A percentile compares a stretch with the other conserved stretches of the same genome.
phyloP scores from a whole-genome alignment of 306 rosid genomes.

The Quillaja saponaria region DNA sequence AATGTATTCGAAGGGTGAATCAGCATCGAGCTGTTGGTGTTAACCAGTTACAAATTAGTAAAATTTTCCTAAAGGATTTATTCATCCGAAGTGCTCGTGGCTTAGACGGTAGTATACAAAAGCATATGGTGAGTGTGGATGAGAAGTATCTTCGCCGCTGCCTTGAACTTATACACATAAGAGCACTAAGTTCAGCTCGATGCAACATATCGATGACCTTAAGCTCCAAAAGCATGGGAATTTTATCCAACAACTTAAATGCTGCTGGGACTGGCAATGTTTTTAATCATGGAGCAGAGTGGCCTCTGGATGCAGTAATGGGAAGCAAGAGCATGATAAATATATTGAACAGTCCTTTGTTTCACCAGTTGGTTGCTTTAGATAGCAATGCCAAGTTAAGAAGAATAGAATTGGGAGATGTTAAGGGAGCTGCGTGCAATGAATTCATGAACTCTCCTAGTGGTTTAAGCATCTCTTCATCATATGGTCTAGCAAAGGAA shows the following conservation, averaged over 20 bases:
- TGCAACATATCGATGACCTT: slow-evolving; percentile 47
- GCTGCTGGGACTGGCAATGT: slow-evolving; percentile 30
- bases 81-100: slow-evolving; percentile 48
- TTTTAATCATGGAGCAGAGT: slow-evolving; percentile 40
- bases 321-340: slow-evolving; percentile 86
- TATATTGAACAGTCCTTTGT: slow-evolving; percentile 69
- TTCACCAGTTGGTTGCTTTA: slow-evolving; percentile 49
- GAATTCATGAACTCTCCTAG: slow-evolving; percentile 51
- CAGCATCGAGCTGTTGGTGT: slow-evolving; percentile 50
- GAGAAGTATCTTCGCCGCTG: slow-evolving; percentile 83
- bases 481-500: slow-evolving; percentile 41
- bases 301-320: slow-evolving; percentile 77
- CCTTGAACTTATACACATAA: slow-evolving; percentile 64
- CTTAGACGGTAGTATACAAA: slow-evolving; percentile 67
- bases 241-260: slow-evolving; percentile 48
- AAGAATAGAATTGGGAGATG: slow-evolving; percentile 48
- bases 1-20: slow-evolving; percentile 55
- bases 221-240: slow-evolving; percentile 44
- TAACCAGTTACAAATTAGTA: slow-evolving; percentile 54
- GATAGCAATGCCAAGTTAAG: slow-evolving; percentile 43
- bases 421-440: slow-evolving; percentile 47
- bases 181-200: slow-evolving; percentile 60
- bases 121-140: slow-evolving; percentile 71
- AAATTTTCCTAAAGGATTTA: slow-evolving; percentile 45
- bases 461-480: slow-evolving; percentile 43